phyloP scores from a whole-genome alignment of 305 asterid species.

The Rubia tinctorum region DNA sequence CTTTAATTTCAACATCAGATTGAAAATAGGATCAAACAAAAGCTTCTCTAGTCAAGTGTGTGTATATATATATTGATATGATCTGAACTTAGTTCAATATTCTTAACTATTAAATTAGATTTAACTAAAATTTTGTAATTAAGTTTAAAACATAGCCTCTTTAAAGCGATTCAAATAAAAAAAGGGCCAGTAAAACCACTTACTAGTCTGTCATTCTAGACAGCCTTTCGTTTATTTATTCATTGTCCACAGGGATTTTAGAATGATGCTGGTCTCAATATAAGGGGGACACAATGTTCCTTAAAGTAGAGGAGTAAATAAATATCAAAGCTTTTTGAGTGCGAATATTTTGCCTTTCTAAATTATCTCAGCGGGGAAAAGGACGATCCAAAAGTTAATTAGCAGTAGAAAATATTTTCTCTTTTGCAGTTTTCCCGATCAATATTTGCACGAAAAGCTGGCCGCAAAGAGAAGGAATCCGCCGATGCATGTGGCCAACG shows the following conservation, averaged over 20 bases:
- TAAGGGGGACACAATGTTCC: conserved; percentile 53
- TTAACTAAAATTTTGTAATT: no score
- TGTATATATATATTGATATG: no score
- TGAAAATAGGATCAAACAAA: no score
- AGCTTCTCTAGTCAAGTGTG: no score
- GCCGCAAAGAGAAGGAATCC: conserved; percentile 17
- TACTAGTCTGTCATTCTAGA: conserved; percentile 11
- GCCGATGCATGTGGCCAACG: conserved; percentile 12
- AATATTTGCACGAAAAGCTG: not conserved
- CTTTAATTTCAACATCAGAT: no score
- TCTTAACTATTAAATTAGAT: no score
- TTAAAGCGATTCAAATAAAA: not conserved
- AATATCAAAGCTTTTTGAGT: conserved; percentile 19
- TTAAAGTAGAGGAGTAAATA: conserved; percentile 41
- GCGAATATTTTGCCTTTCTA: conserved; percentile 33
- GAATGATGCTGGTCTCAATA: conserved; percentile 50
- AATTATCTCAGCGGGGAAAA: conserved; percentile 20
- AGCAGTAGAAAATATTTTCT: conserved; percentile 5
- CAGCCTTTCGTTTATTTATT: conserved; percentile 22
- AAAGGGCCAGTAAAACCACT: conserved; percentile 4
- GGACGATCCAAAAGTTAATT: conserved; percentile 7
- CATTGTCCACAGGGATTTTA: conserved; percentile 1
- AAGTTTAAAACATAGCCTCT: no score
- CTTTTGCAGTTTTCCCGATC: not conserved
- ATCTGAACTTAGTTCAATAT: no score